Conservation (phyloP, 1,284 basidiomycete genomes). For the Tausonia pullulans region DNA sequence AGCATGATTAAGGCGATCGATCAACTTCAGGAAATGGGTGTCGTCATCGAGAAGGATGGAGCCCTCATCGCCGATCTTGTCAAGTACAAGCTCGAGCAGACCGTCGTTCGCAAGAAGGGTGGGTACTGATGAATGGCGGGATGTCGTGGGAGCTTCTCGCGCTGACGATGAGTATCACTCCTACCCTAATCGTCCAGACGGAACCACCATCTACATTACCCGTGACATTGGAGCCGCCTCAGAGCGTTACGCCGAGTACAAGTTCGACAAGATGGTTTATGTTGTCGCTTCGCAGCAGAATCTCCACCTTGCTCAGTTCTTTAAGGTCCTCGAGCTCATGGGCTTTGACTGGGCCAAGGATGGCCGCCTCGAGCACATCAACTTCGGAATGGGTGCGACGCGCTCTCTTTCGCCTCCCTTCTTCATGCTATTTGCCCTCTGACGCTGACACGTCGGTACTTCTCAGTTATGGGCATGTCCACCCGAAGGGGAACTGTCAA, state of each 20-base stretch:
- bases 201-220: slow-evolving; percentile 96
- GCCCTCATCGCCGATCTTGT: slow-evolving; percentile 68
- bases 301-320: slow-evolving; percentile 83
- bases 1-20: slow-evolving; percentile 61
- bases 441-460: neutral
- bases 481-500: slow-evolving; percentile 94
- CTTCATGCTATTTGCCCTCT: neutral
- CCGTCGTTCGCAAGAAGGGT: slow-evolving; percentile 71
- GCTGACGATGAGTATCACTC: neutral
- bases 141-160: neutral
- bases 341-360: slow-evolving; percentile 68
- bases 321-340: slow-evolving; percentile 90
- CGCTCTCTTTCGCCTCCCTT: neutral
- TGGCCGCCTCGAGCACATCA: slow-evolving; percentile 64
- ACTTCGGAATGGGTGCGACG: slow-evolving; percentile 51
- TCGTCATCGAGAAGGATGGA: slow-evolving; percentile 44
- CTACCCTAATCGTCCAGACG: slow-evolving; percentile 47
- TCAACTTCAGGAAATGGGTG: slow-evolving; percentile 45
- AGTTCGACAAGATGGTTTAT: slow-evolving; percentile 98
- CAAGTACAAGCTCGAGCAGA: slow-evolving; percentile 79
- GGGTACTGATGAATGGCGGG: too few species aligned
- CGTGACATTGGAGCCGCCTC: slow-evolving; percentile 91
- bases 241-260: slow-evolving; percentile 83
- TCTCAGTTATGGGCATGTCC: slow-evolving; percentile 80
- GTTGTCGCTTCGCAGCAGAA: slow-evolving; percentile 93